Base-by-base conservation (phyloP, 1,284 basidiomycete genomes). In the Ceratobasidium sp. region DNA sequence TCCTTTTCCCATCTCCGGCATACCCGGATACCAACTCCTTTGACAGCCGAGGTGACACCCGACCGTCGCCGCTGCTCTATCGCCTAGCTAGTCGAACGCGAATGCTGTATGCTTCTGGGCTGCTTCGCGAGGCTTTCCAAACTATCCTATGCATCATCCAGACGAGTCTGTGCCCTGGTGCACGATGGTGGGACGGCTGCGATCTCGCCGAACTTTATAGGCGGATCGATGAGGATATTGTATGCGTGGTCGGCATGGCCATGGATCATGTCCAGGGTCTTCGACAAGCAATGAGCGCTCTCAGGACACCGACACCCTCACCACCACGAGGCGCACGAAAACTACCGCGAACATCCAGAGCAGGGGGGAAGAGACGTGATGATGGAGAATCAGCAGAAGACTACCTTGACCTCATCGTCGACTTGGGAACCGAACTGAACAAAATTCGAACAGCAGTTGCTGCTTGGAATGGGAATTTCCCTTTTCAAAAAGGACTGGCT, bases 81-180 rank as follows among this genome's bases (percentile, higher is more conserved):
- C 64, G 64, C 53, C 52, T 68, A 56, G 64, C 64, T 40, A 55
- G 52, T 43, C 64, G 64, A 68, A 55, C 53, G 32, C 50, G 64
- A 38, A 68, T 68, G 64, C 64, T 68, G 29, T 68, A 68, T 32
- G 52, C 64, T 35, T 68, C 64, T n/a, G 64, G 64, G 32, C 52
- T 68, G n/a, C 52, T 55, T 56, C 25, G 40, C 29, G 64, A 68
- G 64, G 64, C 64, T 17, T 55, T 68, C 64, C 64, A 68, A 32
- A 68, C 64, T 2, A 56, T 68, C 29, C 22, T 56, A 17, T 56
- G 53, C 52, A 68, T 68, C 22, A 43, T 68, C 15, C 64, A 68
- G 25, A 55, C 64, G 15, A 38, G 38, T 31, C n/a, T 49, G 40
- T 68, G 64, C 25, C 53, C 64, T 35, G 53, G 64, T 34, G 64